Evolutionary conservation across 1,284 basidiomycete species (phyloP).

Genomic region (Ganoderma meredithae): DNA sequence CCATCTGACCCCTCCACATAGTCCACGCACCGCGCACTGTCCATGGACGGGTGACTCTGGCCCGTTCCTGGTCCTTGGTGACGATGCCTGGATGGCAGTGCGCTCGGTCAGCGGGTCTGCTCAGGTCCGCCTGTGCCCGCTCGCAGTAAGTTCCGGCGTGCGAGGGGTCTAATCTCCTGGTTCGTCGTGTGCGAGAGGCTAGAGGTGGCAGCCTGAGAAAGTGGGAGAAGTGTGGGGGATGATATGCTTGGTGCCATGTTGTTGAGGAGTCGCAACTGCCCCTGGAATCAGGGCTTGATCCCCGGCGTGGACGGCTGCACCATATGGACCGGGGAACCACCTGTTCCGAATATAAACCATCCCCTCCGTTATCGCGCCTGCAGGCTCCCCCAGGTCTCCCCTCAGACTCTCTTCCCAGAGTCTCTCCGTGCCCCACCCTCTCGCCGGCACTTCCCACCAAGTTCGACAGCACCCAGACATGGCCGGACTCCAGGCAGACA

Average conservation of each 20-base stretch:
- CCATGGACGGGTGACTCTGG: not conserved
- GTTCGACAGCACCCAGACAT: conserved; percentile 28
- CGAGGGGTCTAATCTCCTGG: not conserved
- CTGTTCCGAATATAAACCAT: conserved; percentile 21
- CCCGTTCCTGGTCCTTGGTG: not conserved
- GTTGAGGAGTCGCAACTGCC: conserved; percentile 3
- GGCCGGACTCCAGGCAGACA: conserved; percentile 43
- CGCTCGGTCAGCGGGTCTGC: not conserved
- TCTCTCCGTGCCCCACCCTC: conserved; percentile 14
- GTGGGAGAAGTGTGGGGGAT: conserved; percentile 4
- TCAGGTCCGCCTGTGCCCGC: not conserved
- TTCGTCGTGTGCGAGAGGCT: not conserved
- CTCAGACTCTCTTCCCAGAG: conserved; percentile 18
- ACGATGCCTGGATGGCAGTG: not conserved
- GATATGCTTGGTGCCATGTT: not conserved
- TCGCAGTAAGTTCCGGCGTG: not conserved
- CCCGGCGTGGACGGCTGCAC: not conserved
- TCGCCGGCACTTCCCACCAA: conserved; percentile 23
- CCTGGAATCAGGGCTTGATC: conserved; percentile 9
- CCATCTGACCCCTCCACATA: not conserved
- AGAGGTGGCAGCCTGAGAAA: conserved; percentile 7
- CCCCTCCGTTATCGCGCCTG: conserved; percentile 8
- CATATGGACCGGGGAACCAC: conserved; percentile 15
- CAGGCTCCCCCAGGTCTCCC: conserved; percentile 5
- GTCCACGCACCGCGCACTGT: not conserved